These are phyloP conservation scores for Fraxinus baroniana DNA, from an alignment of 305 asterid genomes.

Conservation along the genomic window DNA sequence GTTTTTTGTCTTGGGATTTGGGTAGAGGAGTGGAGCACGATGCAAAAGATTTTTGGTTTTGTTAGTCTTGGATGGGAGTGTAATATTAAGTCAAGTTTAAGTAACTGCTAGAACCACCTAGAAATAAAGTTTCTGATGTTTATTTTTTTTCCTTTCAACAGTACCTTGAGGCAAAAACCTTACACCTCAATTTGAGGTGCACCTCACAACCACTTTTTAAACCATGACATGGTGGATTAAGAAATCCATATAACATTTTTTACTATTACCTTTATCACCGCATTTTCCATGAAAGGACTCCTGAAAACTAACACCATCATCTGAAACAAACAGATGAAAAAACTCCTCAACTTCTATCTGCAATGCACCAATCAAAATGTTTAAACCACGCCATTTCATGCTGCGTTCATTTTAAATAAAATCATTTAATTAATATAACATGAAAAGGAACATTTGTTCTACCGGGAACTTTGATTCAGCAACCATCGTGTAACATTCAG, in stretches of 20 bases:
- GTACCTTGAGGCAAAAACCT: not conserved
- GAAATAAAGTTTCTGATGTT: not conserved
- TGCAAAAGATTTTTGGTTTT: not conserved
- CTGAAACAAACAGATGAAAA: slow-evolving; percentile 73
- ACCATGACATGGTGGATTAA: slow-evolving; percentile 13
- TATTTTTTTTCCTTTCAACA: not conserved
- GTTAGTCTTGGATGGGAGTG: not conserved
- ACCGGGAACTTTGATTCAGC: slow-evolving; percentile 91
- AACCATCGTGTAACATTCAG: slow-evolving; percentile 68
- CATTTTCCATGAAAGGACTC: slow-evolving; percentile 77
- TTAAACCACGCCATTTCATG: slow-evolving; percentile 19
- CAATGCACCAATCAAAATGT: slow-evolving; percentile 22
- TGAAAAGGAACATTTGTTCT: slow-evolving; percentile 22
- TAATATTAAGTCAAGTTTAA: not conserved
- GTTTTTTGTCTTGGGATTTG: not conserved
- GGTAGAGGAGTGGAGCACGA: not conserved
- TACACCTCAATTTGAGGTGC: not conserved
- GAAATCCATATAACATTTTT: slow-evolving; percentile 27
- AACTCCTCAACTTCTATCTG: slow-evolving; percentile 79
- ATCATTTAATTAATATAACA: slow-evolving; percentile 12
- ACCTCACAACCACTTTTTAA: not conserved
- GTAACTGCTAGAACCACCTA: not conserved
- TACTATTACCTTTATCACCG: slow-evolving; percentile 82
- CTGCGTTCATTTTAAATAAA: slow-evolving; percentile 13
- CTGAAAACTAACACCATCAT: slow-evolving; percentile 59